Evolutionary conservation across 768 basidiomycete species (phyloP).

Genomic region (Pleurotus tuber-regium): DNA sequence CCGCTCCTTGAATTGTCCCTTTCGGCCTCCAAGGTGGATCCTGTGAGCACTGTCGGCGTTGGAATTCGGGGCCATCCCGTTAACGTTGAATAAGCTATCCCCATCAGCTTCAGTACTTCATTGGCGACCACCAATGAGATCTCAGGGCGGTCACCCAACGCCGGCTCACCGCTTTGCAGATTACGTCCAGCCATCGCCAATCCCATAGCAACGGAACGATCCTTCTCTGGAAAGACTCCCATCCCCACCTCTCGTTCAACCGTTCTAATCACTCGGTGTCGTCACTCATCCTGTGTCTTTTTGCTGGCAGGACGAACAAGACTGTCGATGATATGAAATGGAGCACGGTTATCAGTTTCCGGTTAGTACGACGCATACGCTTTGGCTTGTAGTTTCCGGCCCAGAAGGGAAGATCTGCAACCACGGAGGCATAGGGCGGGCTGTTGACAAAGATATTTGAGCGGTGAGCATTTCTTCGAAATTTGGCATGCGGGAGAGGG

Average conservation of each 20-base stretch:
- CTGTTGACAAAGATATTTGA: too few species aligned
- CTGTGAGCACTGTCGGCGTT: not conserved
- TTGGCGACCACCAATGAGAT: not conserved
- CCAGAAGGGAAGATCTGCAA: too few species aligned
- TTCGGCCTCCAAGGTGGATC: not conserved
- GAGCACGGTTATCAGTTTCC: constrained; percentile 15
- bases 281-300: constrained; percentile 12
- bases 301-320: constrained; percentile 4
- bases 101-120: constrained; percentile 47
- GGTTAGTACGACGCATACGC: not conserved
- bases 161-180: constrained; percentile 12
- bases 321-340: not conserved
- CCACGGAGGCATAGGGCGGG: too few species aligned
- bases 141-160: not conserved
- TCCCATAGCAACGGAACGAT: too few species aligned
- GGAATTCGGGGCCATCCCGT: constrained; percentile 31
- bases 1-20: not conserved
- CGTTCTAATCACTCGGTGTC: constrained; percentile 26
- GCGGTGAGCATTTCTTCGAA: too few species aligned
- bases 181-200: not conserved
- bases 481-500: too few species aligned
- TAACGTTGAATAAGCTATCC: constrained; percentile 63
- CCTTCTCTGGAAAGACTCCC: constrained; percentile 15
- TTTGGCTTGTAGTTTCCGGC: too few species aligned
- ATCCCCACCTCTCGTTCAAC: constrained; percentile 16